phyloP scores from a whole-genome alignment of 2,329 filamentous ascomycete genomes.

The Xylariales sp. region DNA sequence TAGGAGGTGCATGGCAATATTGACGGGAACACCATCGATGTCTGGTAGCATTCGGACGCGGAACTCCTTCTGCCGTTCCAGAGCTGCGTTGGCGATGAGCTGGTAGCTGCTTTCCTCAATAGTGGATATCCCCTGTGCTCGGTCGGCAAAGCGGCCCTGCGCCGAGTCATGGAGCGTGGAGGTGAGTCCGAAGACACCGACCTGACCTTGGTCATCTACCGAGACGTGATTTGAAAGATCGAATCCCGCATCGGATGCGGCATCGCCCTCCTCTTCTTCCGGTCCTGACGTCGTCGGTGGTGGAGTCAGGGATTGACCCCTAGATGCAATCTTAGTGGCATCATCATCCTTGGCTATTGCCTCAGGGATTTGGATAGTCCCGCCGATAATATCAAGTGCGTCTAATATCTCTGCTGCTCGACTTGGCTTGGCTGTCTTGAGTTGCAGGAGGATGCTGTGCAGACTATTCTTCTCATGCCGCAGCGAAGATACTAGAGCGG shows the following conservation, averaged over 20 bases:
- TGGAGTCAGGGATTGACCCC: background rate
- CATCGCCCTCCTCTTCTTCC: background rate
- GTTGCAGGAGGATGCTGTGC: background rate
- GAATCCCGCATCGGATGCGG: slow-evolving; percentile 4
- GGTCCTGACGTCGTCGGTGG: too few relatives aligned
- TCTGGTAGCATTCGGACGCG: slow-evolving; percentile 15
- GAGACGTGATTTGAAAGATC: slow-evolving; percentile 7
- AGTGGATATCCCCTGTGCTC: background rate
- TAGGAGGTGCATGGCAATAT: slow-evolving; percentile 30
- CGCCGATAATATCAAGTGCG: background rate
- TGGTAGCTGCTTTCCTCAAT: slow-evolving; percentile 5
- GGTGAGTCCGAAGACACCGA: slow-evolving; percentile 9
- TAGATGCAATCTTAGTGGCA: background rate
- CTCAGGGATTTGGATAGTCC: background rate
- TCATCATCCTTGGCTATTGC: background rate
- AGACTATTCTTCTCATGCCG: slow-evolving; percentile 1
- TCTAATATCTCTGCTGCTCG: background rate
- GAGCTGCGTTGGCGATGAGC: slow-evolving; percentile 10
- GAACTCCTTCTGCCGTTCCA: slow-evolving; percentile 9
- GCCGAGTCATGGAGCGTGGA: slow-evolving; percentile 7
- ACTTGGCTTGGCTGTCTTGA: background rate
- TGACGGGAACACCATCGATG: slow-evolving; percentile 18
- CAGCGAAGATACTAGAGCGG: background rate
- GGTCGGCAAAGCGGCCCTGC: background rate
- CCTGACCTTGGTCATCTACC: slow-evolving; percentile 8